Conservation (phyloP, 805 yeast genomes). For the Wickerhamiella allomyrinae region DNA sequence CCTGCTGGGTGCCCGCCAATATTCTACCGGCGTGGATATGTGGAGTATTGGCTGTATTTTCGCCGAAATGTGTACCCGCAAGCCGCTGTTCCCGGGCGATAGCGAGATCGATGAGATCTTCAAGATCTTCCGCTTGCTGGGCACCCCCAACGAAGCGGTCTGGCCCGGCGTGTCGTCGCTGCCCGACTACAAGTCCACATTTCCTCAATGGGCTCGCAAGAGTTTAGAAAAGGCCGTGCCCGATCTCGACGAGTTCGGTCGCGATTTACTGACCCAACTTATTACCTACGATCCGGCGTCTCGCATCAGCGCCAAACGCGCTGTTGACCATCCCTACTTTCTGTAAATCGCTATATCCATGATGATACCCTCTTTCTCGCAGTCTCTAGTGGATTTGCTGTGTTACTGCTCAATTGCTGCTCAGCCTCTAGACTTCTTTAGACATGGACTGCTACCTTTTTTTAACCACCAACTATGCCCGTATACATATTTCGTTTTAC, state of each 20-base stretch:
- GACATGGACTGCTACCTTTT: too few species aligned
- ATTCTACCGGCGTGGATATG: conserved; percentile 96
- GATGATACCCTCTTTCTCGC: too few species aligned
- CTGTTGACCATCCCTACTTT: conserved; percentile 78
- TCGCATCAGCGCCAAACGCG: conserved; percentile 88
- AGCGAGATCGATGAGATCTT: conserved; percentile 95
- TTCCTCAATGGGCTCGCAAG: conserved; percentile 79
- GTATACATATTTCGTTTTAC: too few species aligned
- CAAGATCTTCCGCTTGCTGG: conserved; percentile 79
- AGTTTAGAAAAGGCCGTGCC: conserved; percentile 60
- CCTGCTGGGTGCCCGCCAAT: conserved; percentile 87
- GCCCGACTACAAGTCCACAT: conserved; percentile 86
- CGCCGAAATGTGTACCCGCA: conserved; percentile 94
- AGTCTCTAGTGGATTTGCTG: too few species aligned
- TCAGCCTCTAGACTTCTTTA: too few species aligned
- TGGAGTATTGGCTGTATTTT: conserved; percentile 98
- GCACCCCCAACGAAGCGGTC: conserved; percentile 81
- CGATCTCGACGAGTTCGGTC: conserved; percentile 65
- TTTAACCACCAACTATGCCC: too few species aligned
- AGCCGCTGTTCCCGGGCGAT: conserved; percentile 93
- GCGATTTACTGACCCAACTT: conserved; percentile 61
- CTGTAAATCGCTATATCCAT: too few species aligned
- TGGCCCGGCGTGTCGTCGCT: conserved; percentile 91
- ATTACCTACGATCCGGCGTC: conserved; percentile 86
- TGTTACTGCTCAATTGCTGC: too few species aligned